phyloP scores from a whole-genome alignment of 140 eudicot genomes.

The Anethum foeniculum region DNA sequence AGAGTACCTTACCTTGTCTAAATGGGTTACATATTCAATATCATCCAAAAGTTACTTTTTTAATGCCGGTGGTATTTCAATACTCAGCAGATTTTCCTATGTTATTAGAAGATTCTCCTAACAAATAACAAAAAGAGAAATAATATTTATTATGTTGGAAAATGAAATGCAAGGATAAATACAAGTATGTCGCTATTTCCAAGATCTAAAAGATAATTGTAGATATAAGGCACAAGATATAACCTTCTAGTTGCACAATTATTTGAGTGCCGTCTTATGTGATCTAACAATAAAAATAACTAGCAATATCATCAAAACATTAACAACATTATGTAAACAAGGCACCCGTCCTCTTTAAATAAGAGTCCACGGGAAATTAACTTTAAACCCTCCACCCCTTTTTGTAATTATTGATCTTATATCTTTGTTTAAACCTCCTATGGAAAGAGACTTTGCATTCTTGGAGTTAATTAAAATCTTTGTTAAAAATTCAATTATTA shows the following conservation, averaged over 20 bases:
- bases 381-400: not conserved
- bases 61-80: conserved; percentile 51
- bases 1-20: conserved; percentile 58
- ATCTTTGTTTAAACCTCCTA: not conserved
- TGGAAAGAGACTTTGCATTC: too few species aligned
- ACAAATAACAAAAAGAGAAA: conserved; percentile 13
- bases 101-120: conserved; percentile 23
- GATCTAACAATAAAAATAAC: not conserved
- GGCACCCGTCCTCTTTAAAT: too few species aligned
- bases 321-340: not conserved
- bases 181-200: not conserved
- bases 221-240: not conserved
- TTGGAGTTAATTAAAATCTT: too few species aligned
- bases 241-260: too few species aligned
- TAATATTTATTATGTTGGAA: not conserved
- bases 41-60: conserved; percentile 63
- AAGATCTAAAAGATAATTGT: not conserved
- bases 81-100: conserved; percentile 31
- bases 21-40: conserved; percentile 46
- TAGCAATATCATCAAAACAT: not conserved
- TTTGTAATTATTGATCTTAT: too few species aligned
- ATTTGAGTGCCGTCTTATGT: not conserved
- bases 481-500: too few species aligned
- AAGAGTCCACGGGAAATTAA: too few species aligned
- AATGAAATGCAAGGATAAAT: not conserved